Conservation (phyloP, 768 basidiomycete genomes). For the Coprinopsis strossmayeri region DNA sequence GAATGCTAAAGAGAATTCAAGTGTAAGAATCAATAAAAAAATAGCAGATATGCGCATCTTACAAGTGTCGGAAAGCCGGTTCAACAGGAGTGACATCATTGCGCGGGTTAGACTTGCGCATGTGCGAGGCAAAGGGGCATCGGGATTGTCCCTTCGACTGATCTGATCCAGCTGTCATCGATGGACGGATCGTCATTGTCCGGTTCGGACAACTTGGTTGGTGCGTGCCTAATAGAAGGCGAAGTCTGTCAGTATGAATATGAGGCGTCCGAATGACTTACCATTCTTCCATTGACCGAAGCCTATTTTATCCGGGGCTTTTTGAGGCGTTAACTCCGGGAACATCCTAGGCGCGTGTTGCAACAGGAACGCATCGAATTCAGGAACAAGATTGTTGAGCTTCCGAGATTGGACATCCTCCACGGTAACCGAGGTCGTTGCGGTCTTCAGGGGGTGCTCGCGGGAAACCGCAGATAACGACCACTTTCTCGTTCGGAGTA, state of each 20-base stretch:
- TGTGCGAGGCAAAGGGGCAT: constrained; percentile 16
- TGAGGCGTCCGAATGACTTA: too few species aligned
- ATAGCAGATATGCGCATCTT: neutral
- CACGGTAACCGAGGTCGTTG: constrained; percentile 38
- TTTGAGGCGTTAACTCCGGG: constrained; percentile 22
- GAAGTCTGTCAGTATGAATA: too few species aligned
- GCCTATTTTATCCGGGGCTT: constrained; percentile 45
- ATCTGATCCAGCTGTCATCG: constrained; percentile 19
- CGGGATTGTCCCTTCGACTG: constrained; percentile 8
- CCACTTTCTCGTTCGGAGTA: constrained; percentile 31
- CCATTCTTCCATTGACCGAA: constrained; percentile 53
- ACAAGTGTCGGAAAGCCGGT: constrained; percentile 10
- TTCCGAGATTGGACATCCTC: constrained; percentile 51
- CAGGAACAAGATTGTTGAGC: constrained; percentile 43
- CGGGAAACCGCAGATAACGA: constrained; percentile 30
- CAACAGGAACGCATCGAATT: constrained; percentile 40
- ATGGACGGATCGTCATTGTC: constrained; percentile 28
- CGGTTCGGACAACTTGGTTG: constrained; percentile 13
- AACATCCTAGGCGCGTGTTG: constrained; percentile 27
- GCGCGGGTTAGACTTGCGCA: constrained; percentile 16
- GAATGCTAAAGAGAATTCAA: constrained; percentile 22
- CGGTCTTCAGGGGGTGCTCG: constrained; percentile 15
- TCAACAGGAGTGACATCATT: constrained; percentile 12
- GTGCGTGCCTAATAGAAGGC: constrained; percentile 9
- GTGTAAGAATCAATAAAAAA: neutral